Evolutionary conservation across 495 filamentous ascomycete genomes (phyloP).

Genomic region (Alectoria sarmentosa): DNA sequence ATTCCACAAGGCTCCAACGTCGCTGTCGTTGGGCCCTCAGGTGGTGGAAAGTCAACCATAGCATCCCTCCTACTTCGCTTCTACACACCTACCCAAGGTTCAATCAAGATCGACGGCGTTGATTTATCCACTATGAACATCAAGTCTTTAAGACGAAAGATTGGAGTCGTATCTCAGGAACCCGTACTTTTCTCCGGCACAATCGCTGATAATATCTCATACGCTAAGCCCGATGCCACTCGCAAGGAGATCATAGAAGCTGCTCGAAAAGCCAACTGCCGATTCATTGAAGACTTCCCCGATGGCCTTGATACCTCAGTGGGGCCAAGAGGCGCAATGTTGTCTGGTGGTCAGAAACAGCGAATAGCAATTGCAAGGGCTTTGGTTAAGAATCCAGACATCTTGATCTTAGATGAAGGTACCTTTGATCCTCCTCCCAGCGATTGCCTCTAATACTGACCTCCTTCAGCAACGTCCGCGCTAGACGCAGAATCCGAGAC

Average conservation of each 20-base stretch:
- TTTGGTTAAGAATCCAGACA: conserved; percentile 91
- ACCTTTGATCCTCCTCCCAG: not conserved
- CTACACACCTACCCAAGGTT: conserved; percentile 74
- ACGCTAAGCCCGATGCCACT: conserved; percentile 75
- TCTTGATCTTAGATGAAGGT: conserved; percentile 84
- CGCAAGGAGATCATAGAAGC: conserved; percentile 76
- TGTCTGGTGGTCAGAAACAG: conserved; percentile 96
- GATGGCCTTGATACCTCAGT: conserved; percentile 93
- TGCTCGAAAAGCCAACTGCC: conserved; percentile 90
- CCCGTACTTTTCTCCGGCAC: conserved; percentile 93
- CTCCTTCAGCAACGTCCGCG: conserved; percentile 61
- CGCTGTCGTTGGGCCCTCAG: conserved; percentile 91
- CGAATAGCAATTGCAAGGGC: conserved; percentile 95
- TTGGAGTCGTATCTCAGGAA: conserved; percentile 92
- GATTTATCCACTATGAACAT: conserved; percentile 86
- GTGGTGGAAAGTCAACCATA: conserved; percentile 93
- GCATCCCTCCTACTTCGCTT: conserved; percentile 82
- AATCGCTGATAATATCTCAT: conserved; percentile 94
- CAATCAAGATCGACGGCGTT: conserved; percentile 73
- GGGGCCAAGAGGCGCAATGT: conserved; percentile 83
- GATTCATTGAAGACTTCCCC: conserved; percentile 91
- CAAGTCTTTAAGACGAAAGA: conserved; percentile 87
- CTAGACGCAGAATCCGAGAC: conserved; percentile 98
- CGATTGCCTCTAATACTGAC: too few relatives aligned
- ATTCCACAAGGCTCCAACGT: conserved; percentile 91